Evolutionary conservation across 1,284 basidiomycete genomes (phyloP), one percentile per base, ranked within the genome.

Genomic region (Inonotus obliquus): DNA sequence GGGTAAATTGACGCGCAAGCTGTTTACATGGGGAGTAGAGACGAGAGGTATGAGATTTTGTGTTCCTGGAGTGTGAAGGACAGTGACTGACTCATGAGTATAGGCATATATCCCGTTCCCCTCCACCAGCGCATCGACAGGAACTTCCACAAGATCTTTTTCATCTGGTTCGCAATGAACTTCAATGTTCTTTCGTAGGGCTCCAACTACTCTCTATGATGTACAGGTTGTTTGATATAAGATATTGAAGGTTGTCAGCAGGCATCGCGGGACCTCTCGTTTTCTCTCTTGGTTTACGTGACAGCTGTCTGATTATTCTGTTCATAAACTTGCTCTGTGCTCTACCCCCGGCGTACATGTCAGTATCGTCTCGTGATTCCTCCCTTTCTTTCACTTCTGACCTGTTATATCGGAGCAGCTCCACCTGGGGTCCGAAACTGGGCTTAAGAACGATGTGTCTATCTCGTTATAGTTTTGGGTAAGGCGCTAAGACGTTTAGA

Each of bases 381-480:
- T 52, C 6, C 3, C 32, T 21, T 58, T 19, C 11, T 41, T 23
- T 59, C 11, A n/a, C n/a, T 52, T 10, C n/a, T 32, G 25, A 44
- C 19, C 38, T n/a, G 4, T 54, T 38, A 23, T n/a, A 13, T 5
- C 14, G 49, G 32, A 4, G n/a, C 57, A 92, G 89, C 57, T 80
- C 86, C 13, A 92, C 88, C 44, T 94, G 91, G 83, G 93, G 94
- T n/a, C 89, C 92, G 0, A 87, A 86, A 71, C 77, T 90, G 0
- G 94, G 93, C 9, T 82, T 95, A 76, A 81, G 93, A n/a, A 92
- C 94, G 68, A 93, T 95, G 89, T 84, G 92, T 21, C 83, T 86
- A 63, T 86, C 92, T 5, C 78, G 89, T 25, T 91, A 87, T 72
- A 86, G 83, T 39, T 92, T 93, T 70, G 92, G 91, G 84, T 89